phyloP scores from a whole-genome alignment of 1,139 yeast genomes.

The Candida mesenterica region DNA sequence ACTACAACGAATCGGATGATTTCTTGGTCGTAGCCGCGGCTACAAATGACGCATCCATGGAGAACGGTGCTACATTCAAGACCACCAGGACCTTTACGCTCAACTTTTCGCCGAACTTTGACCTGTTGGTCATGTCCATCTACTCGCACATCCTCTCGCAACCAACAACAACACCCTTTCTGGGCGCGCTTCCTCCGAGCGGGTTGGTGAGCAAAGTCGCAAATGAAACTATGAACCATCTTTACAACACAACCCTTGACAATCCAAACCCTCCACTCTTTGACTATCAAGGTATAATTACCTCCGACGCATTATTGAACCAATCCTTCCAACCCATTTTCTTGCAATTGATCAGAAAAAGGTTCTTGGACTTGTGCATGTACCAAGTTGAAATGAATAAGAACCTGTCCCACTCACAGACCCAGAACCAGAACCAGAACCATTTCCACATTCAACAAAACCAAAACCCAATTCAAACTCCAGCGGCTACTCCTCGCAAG shows the following conservation, averaged over 20 bases:
- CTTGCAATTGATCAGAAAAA: slow-evolving; percentile 41
- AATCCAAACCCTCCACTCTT: slow-evolving; percentile 23
- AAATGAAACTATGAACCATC: slow-evolving; percentile 36
- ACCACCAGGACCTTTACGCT: slow-evolving; percentile 34
- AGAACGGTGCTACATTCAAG: slow-evolving; percentile 11
- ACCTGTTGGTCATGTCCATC: slow-evolving; percentile 35
- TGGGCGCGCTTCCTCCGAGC: slow-evolving; percentile 44
- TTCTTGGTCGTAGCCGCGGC: slow-evolving; percentile 25
- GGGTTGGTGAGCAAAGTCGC: slow-evolving; percentile 46
- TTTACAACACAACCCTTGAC: slow-evolving; percentile 21
- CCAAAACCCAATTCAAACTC: slow-evolving; percentile 5
- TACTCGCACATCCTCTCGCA: slow-evolving; percentile 37
- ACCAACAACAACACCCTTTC: slow-evolving; percentile 49
- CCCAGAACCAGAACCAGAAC: slow-evolving; percentile 4
- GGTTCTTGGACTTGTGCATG: slow-evolving; percentile 42
- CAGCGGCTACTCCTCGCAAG: slow-evolving; percentile 8
- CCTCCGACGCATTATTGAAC: slow-evolving; percentile 32
- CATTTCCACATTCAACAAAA: slow-evolving; percentile 3
- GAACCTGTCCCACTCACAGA: too few relatives aligned
- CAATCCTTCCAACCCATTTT: slow-evolving; percentile 40
- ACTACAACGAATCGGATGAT: slow-evolving; percentile 44
- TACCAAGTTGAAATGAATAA: slow-evolving; percentile 13
- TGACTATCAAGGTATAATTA: slow-evolving; percentile 37
- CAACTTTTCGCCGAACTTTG: slow-evolving; percentile 37
- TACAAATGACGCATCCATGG: slow-evolving; percentile 6